These are phyloP conservation scores for Candida caryicola DNA, from an alignment of 805 yeast genomes.

Conservation along the genomic window DNA sequence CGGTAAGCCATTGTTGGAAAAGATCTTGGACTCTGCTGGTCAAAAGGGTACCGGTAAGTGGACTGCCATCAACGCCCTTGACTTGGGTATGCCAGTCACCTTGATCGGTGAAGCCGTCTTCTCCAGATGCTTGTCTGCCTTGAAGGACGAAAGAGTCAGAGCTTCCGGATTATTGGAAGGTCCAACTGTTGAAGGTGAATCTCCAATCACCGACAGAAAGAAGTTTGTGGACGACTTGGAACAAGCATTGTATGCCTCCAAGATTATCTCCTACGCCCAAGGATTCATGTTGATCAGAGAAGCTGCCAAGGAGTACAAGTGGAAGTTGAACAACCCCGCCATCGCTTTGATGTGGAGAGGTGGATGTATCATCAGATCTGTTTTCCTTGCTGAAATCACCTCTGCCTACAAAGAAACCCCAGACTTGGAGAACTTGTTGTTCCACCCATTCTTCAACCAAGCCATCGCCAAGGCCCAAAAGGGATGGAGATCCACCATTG, in stretches of 20 bases:
- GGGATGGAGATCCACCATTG: constrained; percentile 91
- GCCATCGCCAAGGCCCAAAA: constrained; percentile 92
- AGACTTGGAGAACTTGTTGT: constrained; percentile 89
- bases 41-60: constrained; percentile 99
- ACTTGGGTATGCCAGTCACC: constrained; percentile 97
- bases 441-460: constrained; percentile 89
- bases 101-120: constrained; percentile 98
- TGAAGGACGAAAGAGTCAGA: constrained; percentile 84
- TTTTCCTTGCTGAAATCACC: constrained; percentile 95
- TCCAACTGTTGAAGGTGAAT: constrained; percentile 64
- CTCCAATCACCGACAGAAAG: constrained; percentile 67
- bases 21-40: constrained; percentile 95
- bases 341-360: constrained; percentile 99
- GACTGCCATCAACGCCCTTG: constrained; percentile 98
- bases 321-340: constrained; percentile 97
- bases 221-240: constrained; percentile 89
- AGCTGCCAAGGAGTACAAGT: constrained; percentile 94
- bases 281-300: constrained; percentile 99
- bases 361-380: constrained; percentile 99
- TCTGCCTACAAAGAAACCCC: constrained; percentile 93
- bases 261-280: constrained; percentile 97
- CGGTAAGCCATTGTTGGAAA: constrained; percentile 91
- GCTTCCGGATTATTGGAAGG: constrained; percentile 81
- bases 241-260: constrained; percentile 98
- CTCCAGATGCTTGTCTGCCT: constrained; percentile 90